Evolutionary conservation across 2,329 filamentous ascomycete genomes (phyloP), one percentile per base, ranked within the genome.

Genomic region (Trichoderma brevicompactum): DNA sequence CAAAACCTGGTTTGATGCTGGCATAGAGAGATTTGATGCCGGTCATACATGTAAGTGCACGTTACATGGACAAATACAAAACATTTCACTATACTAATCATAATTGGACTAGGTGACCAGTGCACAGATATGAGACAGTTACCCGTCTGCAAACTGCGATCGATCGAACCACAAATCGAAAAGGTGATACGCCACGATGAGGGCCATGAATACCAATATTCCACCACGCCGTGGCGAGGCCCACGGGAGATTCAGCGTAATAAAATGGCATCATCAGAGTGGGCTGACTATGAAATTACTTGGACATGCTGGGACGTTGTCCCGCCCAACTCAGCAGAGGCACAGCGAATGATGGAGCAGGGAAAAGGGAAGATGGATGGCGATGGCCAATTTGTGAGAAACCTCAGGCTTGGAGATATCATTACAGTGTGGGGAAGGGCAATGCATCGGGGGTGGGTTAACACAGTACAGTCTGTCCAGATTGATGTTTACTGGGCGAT

Each of bases 1-100:
- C 0, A 87, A 76, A 74, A 87, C 86, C 0, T 90, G 87, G 87
- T 88, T 89, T 65, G 87, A 89, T 64, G 85, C 81, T 15, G 87
- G 87, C 0, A 72, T 87, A 10, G 87, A 90, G 74, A 79, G 80
- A 3, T 83, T 86, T 46, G 82, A 83, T 50, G 77, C 76, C 19
- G 70, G 69, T 13, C 54, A 55, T 36, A 15, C 12, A 2, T 60
- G 65, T 65, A 44, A 49, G 65, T 46, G 7, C 9, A 8, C 7
- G 2, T 7, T 3, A 7, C 28, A 13, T 3, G 2, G 3, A 34
- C 1, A 3, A n/a, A 19, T 5, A 7, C 7, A 6, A 34, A 58
- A 13, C 15, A 58, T 38, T 15, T 6, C 19, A 9, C 15, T 41
- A 1, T 50, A 13, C 19, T 52, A n/a, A 36, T 8, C 6, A 1